These are phyloP conservation scores for Reticulascus tulasneorum DNA, from an alignment of 2,329 filamentous ascomycete species.

Conservation along the genomic window DNA sequence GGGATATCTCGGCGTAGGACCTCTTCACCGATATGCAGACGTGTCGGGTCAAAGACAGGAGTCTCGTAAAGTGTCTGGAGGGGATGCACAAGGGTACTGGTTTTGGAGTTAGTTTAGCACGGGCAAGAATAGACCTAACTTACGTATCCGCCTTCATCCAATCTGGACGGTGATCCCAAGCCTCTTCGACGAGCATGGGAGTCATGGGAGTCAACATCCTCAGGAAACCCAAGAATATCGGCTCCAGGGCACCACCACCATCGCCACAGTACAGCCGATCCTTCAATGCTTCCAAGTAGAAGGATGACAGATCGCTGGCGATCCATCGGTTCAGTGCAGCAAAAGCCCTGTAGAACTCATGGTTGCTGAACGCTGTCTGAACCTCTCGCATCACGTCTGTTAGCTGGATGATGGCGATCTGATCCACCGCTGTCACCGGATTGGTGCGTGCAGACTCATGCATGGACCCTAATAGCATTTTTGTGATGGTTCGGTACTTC, in stretches of 20 bases:
- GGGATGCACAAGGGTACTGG: conserved; percentile 28
- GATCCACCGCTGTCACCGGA: conserved; percentile 59
- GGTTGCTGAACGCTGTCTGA: conserved; percentile 59
- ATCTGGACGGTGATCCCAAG: conserved; percentile 72
- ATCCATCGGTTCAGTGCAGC: conserved; percentile 76
- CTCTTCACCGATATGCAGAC: conserved; percentile 33
- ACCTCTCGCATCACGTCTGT: conserved; percentile 62
- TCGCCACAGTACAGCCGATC: conserved; percentile 86
- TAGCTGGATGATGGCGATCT: conserved; percentile 75
- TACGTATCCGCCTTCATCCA: conserved; percentile 52
- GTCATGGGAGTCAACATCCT: conserved; percentile 78
- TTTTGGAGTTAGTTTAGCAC: conserved; percentile 27
- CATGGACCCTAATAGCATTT: conserved; percentile 80
- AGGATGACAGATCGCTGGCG: conserved; percentile 77
- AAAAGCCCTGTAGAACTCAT: conserved; percentile 80
- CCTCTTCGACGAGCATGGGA: conserved; percentile 82
- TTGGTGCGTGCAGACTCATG: conserved; percentile 47
- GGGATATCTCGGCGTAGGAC: conserved; percentile 39
- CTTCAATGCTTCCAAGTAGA: conserved; percentile 91
- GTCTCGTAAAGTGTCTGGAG: conserved; percentile 43
- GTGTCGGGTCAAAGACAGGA: conserved; percentile 35
- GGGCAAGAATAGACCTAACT: conserved; percentile 31
- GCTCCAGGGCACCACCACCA: conserved; percentile 58
- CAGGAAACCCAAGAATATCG: conserved; percentile 68
- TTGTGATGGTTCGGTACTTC: conserved; percentile 86